Evolutionary conservation across 371 early-diverging fungal genomes (phyloP), one percentile per base, ranked within the genome.

Genomic region (Apophysomyces trapeziformis): DNA sequence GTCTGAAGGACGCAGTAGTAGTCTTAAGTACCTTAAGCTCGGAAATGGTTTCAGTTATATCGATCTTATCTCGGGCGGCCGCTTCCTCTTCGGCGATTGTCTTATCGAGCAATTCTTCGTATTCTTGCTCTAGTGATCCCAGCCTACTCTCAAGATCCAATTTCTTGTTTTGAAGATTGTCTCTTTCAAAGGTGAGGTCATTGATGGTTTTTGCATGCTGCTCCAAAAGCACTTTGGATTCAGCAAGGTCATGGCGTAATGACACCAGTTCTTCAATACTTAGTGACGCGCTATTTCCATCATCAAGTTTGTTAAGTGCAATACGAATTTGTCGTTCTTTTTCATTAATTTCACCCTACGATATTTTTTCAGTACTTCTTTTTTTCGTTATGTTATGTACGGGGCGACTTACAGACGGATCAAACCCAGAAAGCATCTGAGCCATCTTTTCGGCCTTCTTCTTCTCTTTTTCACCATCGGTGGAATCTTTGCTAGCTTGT

Each of bases 81-180:
- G 89, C 90, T 69, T 95, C 95, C 74, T 96, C 96, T 38, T 94
- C 96, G 7, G 91, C 92, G 67, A 96, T 95, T 2, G 95, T 94
- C 80, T 93, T 92, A 70, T 96, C 95, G 46, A 96, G 74, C 65
- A 96, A 78, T 70, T 95, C 95, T 67, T 95, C 95, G 70, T 96
- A 96, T 75, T 96, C 96, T 18, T 84, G 67, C 72, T 95, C 92
- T 32, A 96, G 83, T 7, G 84, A 77, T 36, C 87, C 84, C 57
- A 93, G 85, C 64, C 89, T 88, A 65, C 72, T 67, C 69, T 96
- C 96, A 14, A 92, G 74, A 12, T 94, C 94, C 39, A 84, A 76
- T 57, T 87, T 86, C 80, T 89, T 88, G 66, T 79, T 70, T 41
- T 82, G 76, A 44, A 93, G 76, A 0, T 69, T 44, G 3, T 87